phyloP scores from a whole-genome alignment of 768 basidiomycete genomes.

The Cubamyces lactineus region DNA sequence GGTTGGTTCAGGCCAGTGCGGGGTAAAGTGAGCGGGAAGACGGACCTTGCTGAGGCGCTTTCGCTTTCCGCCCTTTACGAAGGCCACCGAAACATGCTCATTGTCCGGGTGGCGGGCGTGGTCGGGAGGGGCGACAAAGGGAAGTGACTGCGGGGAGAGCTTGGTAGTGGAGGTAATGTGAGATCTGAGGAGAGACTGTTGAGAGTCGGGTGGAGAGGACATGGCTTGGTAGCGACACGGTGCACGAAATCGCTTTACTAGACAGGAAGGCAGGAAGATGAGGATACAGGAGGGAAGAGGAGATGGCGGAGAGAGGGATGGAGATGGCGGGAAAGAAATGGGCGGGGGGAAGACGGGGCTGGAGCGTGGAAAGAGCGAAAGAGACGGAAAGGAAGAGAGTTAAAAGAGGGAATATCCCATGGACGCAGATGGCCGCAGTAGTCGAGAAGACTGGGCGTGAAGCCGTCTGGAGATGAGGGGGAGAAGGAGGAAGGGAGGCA shows the following conservation, averaged over 20 bases:
- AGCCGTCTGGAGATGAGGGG: background rate
- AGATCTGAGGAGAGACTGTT: constrained; percentile 1
- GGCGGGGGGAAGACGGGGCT: constrained; percentile 3
- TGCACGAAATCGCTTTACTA: background rate
- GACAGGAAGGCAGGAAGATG: background rate
- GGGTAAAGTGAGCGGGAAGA: background rate
- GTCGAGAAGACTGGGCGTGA: background rate
- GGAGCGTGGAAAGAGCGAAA: constrained; percentile 1
- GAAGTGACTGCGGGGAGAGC: constrained; percentile 6
- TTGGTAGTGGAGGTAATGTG: constrained; percentile 1
- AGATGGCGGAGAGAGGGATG: constrained; percentile 14
- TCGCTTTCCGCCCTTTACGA: constrained; percentile 56
- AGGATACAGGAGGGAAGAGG: background rate
- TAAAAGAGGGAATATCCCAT: background rate
- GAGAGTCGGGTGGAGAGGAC: constrained; percentile 16
- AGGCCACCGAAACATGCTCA: constrained; percentile 42
- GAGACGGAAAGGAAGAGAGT: background rate
- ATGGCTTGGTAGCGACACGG: background rate
- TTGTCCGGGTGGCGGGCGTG: constrained; percentile 28
- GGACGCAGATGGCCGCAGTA: background rate
- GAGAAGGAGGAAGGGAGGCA: background rate
- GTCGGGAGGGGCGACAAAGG: constrained; percentile 11
- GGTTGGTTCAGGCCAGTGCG: constrained; percentile 5
- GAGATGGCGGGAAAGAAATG: constrained; percentile 12
- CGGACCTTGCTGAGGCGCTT: constrained; percentile 56